A percentile compares a stretch with the other conserved stretches of the same genome.
Evolutionary conservation across 1,139 yeast species (phyloP).

Genomic region (Debaryomycetaceae sp.): DNA sequence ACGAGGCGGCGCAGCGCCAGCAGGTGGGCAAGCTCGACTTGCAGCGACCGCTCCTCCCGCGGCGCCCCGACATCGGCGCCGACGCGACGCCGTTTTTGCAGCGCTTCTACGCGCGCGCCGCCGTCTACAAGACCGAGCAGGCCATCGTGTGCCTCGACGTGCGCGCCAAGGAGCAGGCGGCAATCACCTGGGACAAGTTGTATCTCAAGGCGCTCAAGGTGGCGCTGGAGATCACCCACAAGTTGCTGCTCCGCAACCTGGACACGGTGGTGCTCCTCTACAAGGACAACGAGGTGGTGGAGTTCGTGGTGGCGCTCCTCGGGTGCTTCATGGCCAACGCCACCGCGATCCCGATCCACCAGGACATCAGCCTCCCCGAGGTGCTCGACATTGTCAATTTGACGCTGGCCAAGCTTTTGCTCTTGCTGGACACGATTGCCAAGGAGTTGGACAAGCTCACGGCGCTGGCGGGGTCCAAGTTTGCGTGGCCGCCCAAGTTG

Average conservation of each 20-base stretch:
- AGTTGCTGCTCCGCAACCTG: conserved; percentile 63
- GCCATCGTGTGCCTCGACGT: conserved; percentile 73
- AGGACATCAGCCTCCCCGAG: conserved; percentile 63
- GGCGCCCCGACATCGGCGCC: conserved; percentile 23
- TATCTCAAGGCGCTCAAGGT: conserved; percentile 80
- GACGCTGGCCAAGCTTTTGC: conserved; percentile 73
- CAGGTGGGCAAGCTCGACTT: conserved; percentile 39
- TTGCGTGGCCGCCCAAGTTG: conserved; percentile 43
- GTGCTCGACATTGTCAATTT: conserved; percentile 66
- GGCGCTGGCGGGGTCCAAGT: conserved; percentile 28
- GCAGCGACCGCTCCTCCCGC: conserved; percentile 56
- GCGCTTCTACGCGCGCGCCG: conserved; percentile 70
- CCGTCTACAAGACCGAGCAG: conserved; percentile 56
- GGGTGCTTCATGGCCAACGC: conserved; percentile 94
- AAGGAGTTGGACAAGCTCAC: conserved; percentile 62
- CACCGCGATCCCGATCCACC: conserved; percentile 89
- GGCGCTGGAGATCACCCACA: conserved; percentile 80
- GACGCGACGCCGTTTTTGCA: conserved; percentile 60
- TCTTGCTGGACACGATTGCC: conserved; percentile 75
- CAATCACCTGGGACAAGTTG: conserved; percentile 88
- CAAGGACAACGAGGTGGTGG: conserved; percentile 79
- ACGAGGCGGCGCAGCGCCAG: conserved; percentile 12
- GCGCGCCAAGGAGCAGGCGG: conserved; percentile 73
- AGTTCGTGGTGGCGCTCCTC: conserved; percentile 77
- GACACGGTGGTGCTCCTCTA: conserved; percentile 84